Percentiles rank a stretch among this genome's conserved stretches.
These are phyloP conservation scores for Colletotrichum sp. DNA, from an alignment of 2,329 filamentous ascomycete genomes.

Conservation along the genomic window DNA sequence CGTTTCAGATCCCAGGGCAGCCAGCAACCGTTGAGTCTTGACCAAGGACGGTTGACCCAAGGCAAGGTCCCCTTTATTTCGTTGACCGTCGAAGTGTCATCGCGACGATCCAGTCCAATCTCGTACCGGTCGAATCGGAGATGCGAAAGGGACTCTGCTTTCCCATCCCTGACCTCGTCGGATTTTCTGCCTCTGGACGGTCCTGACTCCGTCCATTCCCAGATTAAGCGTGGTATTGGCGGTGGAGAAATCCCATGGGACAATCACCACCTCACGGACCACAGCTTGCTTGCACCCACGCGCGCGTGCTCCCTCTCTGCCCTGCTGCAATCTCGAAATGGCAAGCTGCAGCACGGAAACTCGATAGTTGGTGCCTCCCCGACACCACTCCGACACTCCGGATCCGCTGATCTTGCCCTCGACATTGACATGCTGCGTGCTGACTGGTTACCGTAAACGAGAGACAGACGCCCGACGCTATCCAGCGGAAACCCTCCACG, in stretches of 20 bases:
- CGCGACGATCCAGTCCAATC: not conserved
- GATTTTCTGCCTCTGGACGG: constrained; percentile 5
- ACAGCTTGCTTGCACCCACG: constrained; percentile 1
- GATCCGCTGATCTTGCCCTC: not conserved
- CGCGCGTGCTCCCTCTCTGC: not conserved
- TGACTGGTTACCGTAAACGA: not conserved
- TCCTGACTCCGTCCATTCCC: constrained; percentile 3
- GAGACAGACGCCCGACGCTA: not conserved
- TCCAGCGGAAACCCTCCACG: not conserved
- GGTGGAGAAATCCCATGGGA: not conserved
- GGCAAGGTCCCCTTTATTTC: not conserved
- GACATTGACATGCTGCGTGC: not conserved
- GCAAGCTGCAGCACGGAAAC: constrained; percentile 2
- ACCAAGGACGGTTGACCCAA: not conserved
- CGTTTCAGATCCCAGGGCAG: constrained; percentile 1
- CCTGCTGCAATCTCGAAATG: not conserved
- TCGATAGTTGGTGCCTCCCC: constrained; percentile 5
- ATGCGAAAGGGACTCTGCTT: not conserved
- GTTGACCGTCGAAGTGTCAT: not conserved
- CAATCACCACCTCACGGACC: not conserved
- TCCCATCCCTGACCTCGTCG: not conserved
- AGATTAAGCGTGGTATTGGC: constrained; percentile 13
- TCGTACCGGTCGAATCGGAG: not conserved
- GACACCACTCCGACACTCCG: not conserved
- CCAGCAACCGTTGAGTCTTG: not conserved